Conservation (phyloP, 2,329 filamentous ascomycete genomes). For the Fusarium denticulatum region DNA sequence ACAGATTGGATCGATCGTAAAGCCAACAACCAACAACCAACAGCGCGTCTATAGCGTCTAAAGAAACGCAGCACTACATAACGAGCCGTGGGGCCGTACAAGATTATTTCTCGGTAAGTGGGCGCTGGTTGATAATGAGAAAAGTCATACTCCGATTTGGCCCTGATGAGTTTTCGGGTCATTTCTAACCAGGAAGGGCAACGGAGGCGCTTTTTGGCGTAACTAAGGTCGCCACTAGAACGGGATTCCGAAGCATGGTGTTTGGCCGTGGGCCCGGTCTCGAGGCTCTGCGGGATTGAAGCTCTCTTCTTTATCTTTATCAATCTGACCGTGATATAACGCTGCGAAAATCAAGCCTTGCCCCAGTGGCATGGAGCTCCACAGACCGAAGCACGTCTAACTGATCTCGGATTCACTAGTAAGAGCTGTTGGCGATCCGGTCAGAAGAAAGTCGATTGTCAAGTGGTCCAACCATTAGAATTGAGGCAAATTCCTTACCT, state of each 20-base stretch:
- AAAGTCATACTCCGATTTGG: background rate
- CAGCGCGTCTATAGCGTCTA: conserved; percentile 11
- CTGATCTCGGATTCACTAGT: background rate
- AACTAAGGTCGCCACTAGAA: background rate
- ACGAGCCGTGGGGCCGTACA: background rate
- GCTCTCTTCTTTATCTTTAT: background rate
- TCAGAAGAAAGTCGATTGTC: background rate
- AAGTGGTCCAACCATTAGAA: background rate
- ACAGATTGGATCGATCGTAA: background rate
- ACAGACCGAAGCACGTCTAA: background rate
- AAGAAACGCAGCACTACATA: background rate
- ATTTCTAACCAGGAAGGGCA: background rate
- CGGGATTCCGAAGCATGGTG: background rate
- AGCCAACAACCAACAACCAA: background rate
- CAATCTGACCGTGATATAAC: background rate
- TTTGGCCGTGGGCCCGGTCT: background rate
- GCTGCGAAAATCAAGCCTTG: background rate
- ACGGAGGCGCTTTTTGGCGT: background rate
- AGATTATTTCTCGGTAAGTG: background rate
- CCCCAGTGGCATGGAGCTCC: background rate
- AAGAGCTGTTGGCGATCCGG: background rate
- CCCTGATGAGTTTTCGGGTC: background rate
- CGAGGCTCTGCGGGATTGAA: background rate
- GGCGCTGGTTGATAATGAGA: background rate
- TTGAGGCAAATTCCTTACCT: background rate